Evolutionary conservation across 2,329 filamentous ascomycete species (phyloP), one percentile per base, ranked within the genome.

Genomic region (Verruconis gallopava): DNA sequence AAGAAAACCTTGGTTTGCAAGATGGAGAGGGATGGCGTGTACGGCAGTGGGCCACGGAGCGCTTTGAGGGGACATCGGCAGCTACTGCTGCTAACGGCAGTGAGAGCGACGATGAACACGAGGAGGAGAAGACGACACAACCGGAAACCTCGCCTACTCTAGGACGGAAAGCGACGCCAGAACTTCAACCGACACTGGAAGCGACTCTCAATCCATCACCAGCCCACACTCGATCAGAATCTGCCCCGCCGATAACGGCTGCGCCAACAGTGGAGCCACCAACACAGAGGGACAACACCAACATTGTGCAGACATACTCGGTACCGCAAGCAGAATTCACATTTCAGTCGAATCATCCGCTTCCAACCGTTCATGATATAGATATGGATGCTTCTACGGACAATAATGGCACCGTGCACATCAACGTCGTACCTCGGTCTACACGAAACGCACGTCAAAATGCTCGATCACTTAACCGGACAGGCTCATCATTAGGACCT

Each of bases 11-110:
- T 43, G 85, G 85, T 0, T 57, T 91, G 11, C 73, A 72, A 37
- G 83, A 91, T 58, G 84, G 84, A 12, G 88, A 94, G 58, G 85
- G 75, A 5, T 77, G 72, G 69, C 66, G 66, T 50, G 68, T 81
- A 46, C 63, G 76, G 48, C 72, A 76, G 56, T 80, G 76, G 76
- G 78, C 76, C 1, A 79, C 74, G 2, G 81, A 86, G 58, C 69
- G 79, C 20, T 62, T 83, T 14, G 77, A 84, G 40, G 77, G 78
- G 20, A 68, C 72, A 25, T 72, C 78, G 32, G 62, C 64, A 20
- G 60, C 66, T 19, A 64, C 69, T 17, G 14, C 25, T 15, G n/a
- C 19, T n/a, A 46, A 70, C 38, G 67, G 62, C 47, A 70, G 71
- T 44, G 77, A 81, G 47, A 81, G 78, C 54, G 79, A 83, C 34